Percentiles rank a stretch among this genome's conserved stretches.
Evolutionary conservation across 371 early-diverging fungal species (phyloP).

Genomic region (Mucor velutinosus): DNA sequence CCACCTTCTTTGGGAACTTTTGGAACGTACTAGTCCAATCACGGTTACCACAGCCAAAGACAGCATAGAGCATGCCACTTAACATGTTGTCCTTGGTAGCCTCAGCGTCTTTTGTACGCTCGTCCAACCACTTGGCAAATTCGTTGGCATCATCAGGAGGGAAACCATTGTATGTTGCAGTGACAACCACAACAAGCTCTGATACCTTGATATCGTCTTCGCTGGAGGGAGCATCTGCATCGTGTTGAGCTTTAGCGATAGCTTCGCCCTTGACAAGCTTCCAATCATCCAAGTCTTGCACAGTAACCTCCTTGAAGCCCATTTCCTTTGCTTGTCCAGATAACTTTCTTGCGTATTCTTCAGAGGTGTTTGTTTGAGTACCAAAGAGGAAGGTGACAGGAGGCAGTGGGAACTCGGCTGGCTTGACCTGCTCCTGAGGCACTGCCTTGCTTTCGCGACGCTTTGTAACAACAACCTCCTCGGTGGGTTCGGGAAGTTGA

Average conservation of each 20-base stretch:
- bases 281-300: slow-evolving; percentile 38
- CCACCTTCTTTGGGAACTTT: slow-evolving; percentile 39
- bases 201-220: slow-evolving; percentile 7
- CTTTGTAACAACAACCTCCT: slow-evolving; percentile 1
- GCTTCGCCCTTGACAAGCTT: slow-evolving; percentile 15
- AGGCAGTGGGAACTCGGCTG: slow-evolving; percentile 14
- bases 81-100: slow-evolving; percentile 1
- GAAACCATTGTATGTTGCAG: slow-evolving; percentile 37
- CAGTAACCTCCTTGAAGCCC: slow-evolving; percentile 31
- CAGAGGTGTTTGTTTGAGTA: slow-evolving; percentile 42
- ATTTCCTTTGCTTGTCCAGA: slow-evolving; percentile 30
- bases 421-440: background rate
- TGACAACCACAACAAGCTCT: slow-evolving; percentile 34
- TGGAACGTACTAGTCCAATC: slow-evolving; percentile 47
- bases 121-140: slow-evolving; percentile 30
- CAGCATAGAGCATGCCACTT: slow-evolving; percentile 25
- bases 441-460: slow-evolving; percentile 1
- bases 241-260: background rate
- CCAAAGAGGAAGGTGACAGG: slow-evolving; percentile 41
- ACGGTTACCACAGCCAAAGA: slow-evolving; percentile 43
- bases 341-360: slow-evolving; percentile 41
- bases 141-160: slow-evolving; percentile 46
- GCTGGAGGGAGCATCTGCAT: background rate
- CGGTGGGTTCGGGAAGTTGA: slow-evolving; percentile 14
- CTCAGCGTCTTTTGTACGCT: background rate